Percentiles rank a stretch among this genome's conserved stretches.
phyloP scores from a whole-genome alignment of 2,329 filamentous ascomycete species.

The Dactylella cylindrospora region DNA sequence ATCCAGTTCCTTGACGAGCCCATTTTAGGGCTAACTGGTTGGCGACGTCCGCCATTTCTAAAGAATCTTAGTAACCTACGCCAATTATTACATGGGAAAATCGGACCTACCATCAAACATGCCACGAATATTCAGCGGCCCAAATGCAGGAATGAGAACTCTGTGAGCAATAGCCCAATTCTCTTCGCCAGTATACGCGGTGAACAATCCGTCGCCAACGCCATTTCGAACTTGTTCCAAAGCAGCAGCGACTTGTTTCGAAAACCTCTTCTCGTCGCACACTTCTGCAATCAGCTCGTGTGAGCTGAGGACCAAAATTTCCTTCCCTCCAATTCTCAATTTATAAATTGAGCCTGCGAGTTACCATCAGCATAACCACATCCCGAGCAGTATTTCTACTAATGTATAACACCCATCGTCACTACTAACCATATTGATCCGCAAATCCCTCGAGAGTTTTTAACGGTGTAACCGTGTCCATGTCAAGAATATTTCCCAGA shows the following conservation, averaged over 20 bases:
- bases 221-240: conserved; percentile 63
- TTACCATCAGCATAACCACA: conserved; percentile 42
- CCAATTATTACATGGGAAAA: neutral
- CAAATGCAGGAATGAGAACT: conserved; percentile 68
- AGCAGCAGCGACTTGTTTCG: conserved; percentile 59
- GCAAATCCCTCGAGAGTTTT: conserved; percentile 61
- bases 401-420: neutral
- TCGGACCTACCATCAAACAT: conserved; percentile 63
- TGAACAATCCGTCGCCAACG: conserved; percentile 68
- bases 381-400: neutral
- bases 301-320: conserved; percentile 58
- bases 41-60: conserved; percentile 68
- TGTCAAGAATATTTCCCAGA: conserved; percentile 66
- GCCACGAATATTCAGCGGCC: conserved; percentile 65
- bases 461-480: conserved; percentile 62
- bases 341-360: conserved; percentile 62
- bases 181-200: conserved; percentile 56
- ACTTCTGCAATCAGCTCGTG: conserved; percentile 64
- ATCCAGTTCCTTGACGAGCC: conserved; percentile 62
- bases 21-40: conserved; percentile 68
- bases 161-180: conserved; percentile 70
- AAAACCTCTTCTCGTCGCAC: conserved; percentile 67
- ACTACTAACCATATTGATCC: conserved; percentile 64
- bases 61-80: neutral
- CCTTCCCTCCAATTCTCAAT: conserved; percentile 57